Base-by-base conservation (phyloP, 2,329 filamentous ascomycete genomes). In the Pezicula neosporulosa region DNA sequence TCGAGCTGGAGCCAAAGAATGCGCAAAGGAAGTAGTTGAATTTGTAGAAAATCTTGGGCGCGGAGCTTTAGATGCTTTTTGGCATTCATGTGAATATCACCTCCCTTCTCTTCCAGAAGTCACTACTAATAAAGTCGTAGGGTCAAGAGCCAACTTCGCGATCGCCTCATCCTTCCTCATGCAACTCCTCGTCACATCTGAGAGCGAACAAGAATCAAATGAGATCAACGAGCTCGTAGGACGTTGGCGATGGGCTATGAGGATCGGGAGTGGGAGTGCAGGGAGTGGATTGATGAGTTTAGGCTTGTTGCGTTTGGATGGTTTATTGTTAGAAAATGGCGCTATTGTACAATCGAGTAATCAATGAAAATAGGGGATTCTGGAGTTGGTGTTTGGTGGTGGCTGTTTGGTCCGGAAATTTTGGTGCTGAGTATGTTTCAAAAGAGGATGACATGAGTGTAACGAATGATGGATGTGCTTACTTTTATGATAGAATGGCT, bases 161-260 rank as follows among this genome's bases (percentile, higher is more conserved):
- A 66, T 65, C 24, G 64, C 64, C 21, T 64, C 62, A 12, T 63
- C 61, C 4, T 66, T 67, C 52, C 58, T 67, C 10, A 65, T 65
- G 59, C 63, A 65, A 50, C 57, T 67, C 41, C 57, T 63, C 4
- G 53, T 67, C 1, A 65, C 60, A 7, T 60, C 59, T 13, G 53
- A 60, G 24, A 55, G 45, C 5, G 62, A 63, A n/a, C 47, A 44
- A 2, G 64, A 66, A 51, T 54, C 54, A 8, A 50, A 30, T 8
- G 64, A 66, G 36, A 61, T 66, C 44, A 62, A 60, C 24, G 58
- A 58, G 16, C 43, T 66, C 3, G 60, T 65, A 12, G 43, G 51
- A 10, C 52, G 63, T 9, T 66, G 64, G 64, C 47, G 64, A 30
- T 64, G 63, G 61, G 63, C 61, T 5, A 63, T 63, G 60, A 50